Conservation (phyloP, 1,139 yeast species). For the Yamadazyma triangularis region DNA sequence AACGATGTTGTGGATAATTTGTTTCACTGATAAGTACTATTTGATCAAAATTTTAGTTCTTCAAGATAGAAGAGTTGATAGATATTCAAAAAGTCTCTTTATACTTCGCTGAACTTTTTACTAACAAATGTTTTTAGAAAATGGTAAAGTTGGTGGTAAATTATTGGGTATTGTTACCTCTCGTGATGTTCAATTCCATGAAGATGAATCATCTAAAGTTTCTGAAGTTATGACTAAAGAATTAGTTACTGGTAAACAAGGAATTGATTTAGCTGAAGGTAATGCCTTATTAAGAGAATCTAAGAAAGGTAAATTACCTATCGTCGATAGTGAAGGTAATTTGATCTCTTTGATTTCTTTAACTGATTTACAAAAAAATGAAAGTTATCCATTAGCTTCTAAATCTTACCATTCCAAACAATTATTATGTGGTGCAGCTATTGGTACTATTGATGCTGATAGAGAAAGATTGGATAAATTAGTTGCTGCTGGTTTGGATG, state of each 20-base stretch:
- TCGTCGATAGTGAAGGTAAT: conserved; percentile 72
- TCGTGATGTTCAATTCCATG: conserved; percentile 95
- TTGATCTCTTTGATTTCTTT: conserved; percentile 86
- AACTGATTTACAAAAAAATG: conserved; percentile 96
- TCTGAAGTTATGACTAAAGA: conserved; percentile 87
- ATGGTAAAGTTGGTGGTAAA: conserved; percentile 84
- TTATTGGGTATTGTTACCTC: conserved; percentile 93
- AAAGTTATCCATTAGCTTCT: conserved; percentile 90
- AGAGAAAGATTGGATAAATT: conserved; percentile 76
- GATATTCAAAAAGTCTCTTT: too few species aligned
- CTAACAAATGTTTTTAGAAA: conserved; percentile 45
- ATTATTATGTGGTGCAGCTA: conserved; percentile 96
- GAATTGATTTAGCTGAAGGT: conserved; percentile 80
- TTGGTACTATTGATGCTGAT: conserved; percentile 91
- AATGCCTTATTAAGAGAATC: conserved; percentile 86
- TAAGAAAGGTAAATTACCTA: conserved; percentile 97
- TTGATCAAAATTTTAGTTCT: conserved; percentile 1
- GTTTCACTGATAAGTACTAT: conserved; percentile 21
- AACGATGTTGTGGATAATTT: conserved; percentile 90
- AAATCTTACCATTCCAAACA: conserved; percentile 92
- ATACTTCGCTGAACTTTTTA: conserved; percentile 4
- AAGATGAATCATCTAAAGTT: conserved; percentile 57
- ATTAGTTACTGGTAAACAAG: conserved; percentile 76
- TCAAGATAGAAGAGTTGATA: too few species aligned
- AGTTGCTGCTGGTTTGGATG: conserved; percentile 96